phyloP scores from a whole-genome alignment of 306 rosid species.

The Glycine tomentella region DNA sequence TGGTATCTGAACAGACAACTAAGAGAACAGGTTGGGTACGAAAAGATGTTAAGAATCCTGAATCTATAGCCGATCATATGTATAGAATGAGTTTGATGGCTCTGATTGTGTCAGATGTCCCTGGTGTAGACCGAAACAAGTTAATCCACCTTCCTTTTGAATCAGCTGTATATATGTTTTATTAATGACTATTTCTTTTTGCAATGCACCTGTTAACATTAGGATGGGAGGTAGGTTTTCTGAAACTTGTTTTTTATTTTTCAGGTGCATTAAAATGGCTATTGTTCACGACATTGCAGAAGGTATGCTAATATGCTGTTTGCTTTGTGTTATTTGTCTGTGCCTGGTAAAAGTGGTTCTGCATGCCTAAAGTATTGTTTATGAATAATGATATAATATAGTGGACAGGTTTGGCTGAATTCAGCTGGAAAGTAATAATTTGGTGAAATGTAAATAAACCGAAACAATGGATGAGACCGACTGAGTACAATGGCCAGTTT shows the following conservation, averaged over 20 bases:
- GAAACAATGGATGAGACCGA: conserved; percentile 13
- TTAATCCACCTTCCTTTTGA: conserved; percentile 42
- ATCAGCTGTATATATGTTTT: conserved; percentile 1
- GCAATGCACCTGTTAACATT: background rate
- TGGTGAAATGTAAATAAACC: background rate
- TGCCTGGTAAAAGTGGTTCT: background rate
- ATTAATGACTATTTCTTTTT: conserved; percentile 1
- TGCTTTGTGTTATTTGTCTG: conserved; percentile 6
- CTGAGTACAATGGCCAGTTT: conserved; percentile 1
- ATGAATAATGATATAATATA: background rate
- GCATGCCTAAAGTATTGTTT: background rate
- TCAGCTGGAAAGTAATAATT: background rate
- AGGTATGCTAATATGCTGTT: conserved; percentile 53
- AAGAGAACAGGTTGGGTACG: conserved; percentile 88
- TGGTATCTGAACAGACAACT: conserved; percentile 62
- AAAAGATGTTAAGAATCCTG: conserved; percentile 68
- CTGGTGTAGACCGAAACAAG: conserved; percentile 84
- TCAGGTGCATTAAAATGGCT: conserved; percentile 92
- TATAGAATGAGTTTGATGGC: conserved; percentile 92
- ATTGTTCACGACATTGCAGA: conserved; percentile 94
- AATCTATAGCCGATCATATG: conserved; percentile 95
- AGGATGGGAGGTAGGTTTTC: conserved; percentile 13
- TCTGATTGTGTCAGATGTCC: conserved; percentile 79
- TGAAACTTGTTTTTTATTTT: conserved; percentile 34
- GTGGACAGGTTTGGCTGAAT: conserved; percentile 28